Evolutionary conservation across 108 stramenopile species (phyloP).

Genomic region (Skeletonema costatum): DNA sequence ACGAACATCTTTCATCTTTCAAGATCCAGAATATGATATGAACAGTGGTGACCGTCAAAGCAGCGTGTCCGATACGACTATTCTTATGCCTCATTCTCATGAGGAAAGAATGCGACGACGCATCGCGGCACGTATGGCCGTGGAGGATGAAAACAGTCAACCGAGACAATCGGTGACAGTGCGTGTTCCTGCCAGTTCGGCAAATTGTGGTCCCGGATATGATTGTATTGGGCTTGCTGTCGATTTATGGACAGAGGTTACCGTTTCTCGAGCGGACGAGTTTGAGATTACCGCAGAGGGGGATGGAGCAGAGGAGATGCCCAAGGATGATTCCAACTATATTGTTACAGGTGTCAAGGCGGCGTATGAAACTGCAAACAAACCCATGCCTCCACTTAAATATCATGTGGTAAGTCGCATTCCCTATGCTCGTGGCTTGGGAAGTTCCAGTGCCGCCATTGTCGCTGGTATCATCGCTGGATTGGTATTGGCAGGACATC

Average conservation of each 20-base stretch:
- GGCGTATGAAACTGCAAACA: conserved; percentile 93
- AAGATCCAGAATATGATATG: conserved; percentile 25
- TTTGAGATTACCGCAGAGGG: conserved; percentile 94
- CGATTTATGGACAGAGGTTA: conserved; percentile 98
- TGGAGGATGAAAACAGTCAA: conserved; percentile 83
- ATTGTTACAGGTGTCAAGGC: conserved; percentile 92
- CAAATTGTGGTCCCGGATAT: conserved; percentile 98
- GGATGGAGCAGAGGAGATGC: conserved; percentile 88
- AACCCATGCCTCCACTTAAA: conserved; percentile 89
- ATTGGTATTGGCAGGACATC: conserved; percentile 95
- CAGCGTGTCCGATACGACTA: conserved; percentile 11
- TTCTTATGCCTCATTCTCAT: conserved; percentile 84
- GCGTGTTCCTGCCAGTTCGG: conserved; percentile 97
- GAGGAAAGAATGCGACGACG: conserved; percentile 89
- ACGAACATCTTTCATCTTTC: conserved; percentile 48
- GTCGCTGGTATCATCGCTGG: conserved; percentile 98
- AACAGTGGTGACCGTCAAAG: not conserved
- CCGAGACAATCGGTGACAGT: conserved; percentile 91
- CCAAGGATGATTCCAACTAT: conserved; percentile 88
- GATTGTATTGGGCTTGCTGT: conserved; percentile 98
- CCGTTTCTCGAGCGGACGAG: conserved; percentile 84
- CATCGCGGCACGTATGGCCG: conserved; percentile 79
- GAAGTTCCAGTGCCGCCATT: conserved; percentile 96
- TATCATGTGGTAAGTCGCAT: conserved; percentile 93
- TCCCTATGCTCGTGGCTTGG: conserved; percentile 96